These are phyloP conservation scores for Jackrogersella minutella DNA, from an alignment of 495 filamentous ascomycete species.

Conservation along the genomic window DNA sequence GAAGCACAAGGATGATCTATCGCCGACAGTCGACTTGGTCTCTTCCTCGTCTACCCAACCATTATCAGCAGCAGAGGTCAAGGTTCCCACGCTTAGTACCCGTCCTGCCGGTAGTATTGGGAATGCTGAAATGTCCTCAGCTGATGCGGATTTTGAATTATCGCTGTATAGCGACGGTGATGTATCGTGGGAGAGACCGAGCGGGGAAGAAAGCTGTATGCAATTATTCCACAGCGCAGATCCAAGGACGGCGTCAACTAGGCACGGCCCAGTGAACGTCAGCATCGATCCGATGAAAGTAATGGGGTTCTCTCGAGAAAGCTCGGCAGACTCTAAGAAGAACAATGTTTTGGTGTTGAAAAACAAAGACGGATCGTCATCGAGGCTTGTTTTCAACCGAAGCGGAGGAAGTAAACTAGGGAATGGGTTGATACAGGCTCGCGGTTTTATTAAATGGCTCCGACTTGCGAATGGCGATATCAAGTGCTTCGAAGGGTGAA, in stretches of 20 bases:
- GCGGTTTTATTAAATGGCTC: conserved; percentile 48
- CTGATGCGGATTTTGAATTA: conserved; percentile 30
- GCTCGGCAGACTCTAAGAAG: conserved; percentile 13
- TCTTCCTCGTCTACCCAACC: not conserved
- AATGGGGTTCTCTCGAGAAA: conserved; percentile 15
- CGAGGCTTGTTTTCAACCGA: conserved; percentile 37
- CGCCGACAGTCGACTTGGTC: not conserved
- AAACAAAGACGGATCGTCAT: conserved; percentile 19
- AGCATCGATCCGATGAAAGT: conserved; percentile 32
- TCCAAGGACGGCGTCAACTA: conserved; percentile 13
- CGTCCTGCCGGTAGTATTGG: not conserved
- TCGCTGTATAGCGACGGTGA: conserved; percentile 22
- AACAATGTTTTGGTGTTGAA: conserved; percentile 18
- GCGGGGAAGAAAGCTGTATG: conserved; percentile 14
- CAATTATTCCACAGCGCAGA: conserved; percentile 27
- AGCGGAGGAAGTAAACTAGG: conserved; percentile 30
- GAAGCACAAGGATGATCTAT: not conserved
- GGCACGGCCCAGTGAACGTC: conserved; percentile 9
- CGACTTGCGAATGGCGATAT: conserved; percentile 38
- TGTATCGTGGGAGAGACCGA: conserved; percentile 26
- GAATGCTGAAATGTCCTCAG: not conserved
- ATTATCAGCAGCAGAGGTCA: not conserved
- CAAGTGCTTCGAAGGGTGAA: conserved; percentile 13
- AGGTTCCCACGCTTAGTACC: not conserved
- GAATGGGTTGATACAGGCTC: conserved; percentile 45